These are phyloP conservation scores for Echium plantagineum DNA, from an alignment of 257 asterid species.

Conservation along the genomic window DNA sequence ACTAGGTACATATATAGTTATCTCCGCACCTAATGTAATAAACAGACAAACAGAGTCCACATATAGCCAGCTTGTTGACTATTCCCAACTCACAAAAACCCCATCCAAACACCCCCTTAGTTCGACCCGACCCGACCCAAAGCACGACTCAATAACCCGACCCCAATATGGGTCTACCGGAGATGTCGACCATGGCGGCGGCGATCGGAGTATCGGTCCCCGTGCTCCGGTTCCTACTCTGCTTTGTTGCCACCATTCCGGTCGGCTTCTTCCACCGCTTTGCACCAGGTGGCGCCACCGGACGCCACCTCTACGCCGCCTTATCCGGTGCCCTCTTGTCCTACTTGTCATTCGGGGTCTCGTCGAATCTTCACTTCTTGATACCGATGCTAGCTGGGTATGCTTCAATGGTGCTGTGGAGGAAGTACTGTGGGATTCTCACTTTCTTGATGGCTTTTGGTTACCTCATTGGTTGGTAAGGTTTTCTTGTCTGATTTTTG, in stretches of 20 bases:
- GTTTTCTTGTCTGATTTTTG: background rate
- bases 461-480: slow-evolving; percentile 93
- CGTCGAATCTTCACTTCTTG: slow-evolving; percentile 82
- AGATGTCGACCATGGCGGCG: slow-evolving; percentile 73
- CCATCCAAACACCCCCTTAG: no score
- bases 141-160: no score
- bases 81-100: no score
- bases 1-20: no score
- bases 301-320: slow-evolving; percentile 75
- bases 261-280: slow-evolving; percentile 76
- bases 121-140: no score
- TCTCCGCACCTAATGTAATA: no score
- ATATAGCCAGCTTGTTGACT: no score
- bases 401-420: slow-evolving; percentile 58
- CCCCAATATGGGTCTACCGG: slow-evolving; percentile 56
- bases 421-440: slow-evolving; percentile 63
- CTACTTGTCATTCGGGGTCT: slow-evolving; percentile 72
- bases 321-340: slow-evolving; percentile 64
- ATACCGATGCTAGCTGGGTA: slow-evolving; percentile 83
- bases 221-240: slow-evolving; percentile 74
- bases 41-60: no score
- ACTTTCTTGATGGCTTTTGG: slow-evolving; percentile 71
- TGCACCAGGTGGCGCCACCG: slow-evolving; percentile 65
- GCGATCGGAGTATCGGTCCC: slow-evolving; percentile 87
- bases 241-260: slow-evolving; percentile 85